Evolutionary conservation across 2,329 filamentous ascomycete species (phyloP).

Genomic region (Piedraia hortae): DNA sequence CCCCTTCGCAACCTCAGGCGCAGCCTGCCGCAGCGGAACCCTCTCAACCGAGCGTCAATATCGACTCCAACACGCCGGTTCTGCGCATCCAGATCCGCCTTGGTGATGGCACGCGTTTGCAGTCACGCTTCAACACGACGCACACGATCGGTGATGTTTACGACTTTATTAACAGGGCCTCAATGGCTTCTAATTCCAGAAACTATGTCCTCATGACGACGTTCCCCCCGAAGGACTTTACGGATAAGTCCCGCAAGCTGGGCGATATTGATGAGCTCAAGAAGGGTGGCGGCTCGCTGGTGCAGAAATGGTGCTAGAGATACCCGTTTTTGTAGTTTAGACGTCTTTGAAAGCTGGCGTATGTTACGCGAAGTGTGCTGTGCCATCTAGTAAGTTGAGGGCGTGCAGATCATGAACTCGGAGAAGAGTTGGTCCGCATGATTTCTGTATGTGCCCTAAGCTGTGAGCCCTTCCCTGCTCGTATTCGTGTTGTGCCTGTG

Average conservation of each 20-base stretch:
- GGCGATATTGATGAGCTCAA: conserved; percentile 24
- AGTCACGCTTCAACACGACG: conserved; percentile 56
- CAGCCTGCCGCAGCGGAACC: conserved; percentile 13
- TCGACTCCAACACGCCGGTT: conserved; percentile 40
- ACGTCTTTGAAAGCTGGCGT: too few species aligned
- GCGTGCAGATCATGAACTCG: too few species aligned
- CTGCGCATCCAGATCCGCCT: conserved; percentile 50
- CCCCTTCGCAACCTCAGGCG: conserved; percentile 3
- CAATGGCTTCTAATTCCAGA: conserved; percentile 27
- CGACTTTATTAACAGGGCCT: conserved; percentile 40
- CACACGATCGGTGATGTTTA: conserved; percentile 59
- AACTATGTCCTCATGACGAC: conserved; percentile 53
- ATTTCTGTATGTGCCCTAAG: too few species aligned
- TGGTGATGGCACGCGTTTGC: conserved; percentile 46
- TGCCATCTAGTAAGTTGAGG: too few species aligned
- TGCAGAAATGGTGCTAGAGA: conserved; percentile 32
- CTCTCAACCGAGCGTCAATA: conserved; percentile 9
- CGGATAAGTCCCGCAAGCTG: conserved; percentile 28
- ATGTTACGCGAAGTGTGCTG: too few species aligned
- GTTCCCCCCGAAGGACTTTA: conserved; percentile 58
- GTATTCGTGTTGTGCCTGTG: too few species aligned
- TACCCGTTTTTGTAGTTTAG: too few species aligned
- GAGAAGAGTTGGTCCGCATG: too few species aligned
- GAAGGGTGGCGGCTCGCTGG: conserved; percentile 23
- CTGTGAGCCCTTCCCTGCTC: too few species aligned